A percentile compares a stretch with the other conserved stretches of the same genome.
These are phyloP conservation scores for Calocybe cyanea DNA, from an alignment of 768 basidiomycete species.

Conservation along the genomic window DNA sequence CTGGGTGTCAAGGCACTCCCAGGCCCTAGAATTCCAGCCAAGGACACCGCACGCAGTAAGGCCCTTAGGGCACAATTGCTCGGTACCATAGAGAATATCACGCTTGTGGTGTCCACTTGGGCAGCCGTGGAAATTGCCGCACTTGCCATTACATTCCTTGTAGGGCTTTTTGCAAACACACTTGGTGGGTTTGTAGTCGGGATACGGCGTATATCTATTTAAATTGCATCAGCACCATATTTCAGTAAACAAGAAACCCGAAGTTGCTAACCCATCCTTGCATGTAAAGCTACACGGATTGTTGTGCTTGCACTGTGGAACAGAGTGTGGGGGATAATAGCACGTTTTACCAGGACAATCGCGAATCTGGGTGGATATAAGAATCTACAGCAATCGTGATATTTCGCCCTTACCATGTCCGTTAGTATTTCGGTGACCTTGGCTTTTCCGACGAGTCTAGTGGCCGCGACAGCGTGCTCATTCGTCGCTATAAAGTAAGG, in stretches of 20 bases:
- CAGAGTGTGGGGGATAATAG: conserved; percentile 37
- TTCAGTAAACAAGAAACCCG: no score
- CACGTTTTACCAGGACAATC: conserved; percentile 23
- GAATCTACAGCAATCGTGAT: not conserved
- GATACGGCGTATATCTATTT: conserved; percentile 18
- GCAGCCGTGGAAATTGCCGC: conserved; percentile 31
- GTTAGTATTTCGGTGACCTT: conserved; percentile 28
- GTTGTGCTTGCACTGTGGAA: conserved; percentile 29
- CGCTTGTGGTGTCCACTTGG: conserved; percentile 32
- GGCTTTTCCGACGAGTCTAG: conserved; percentile 25
- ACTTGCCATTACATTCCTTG: conserved; percentile 48
- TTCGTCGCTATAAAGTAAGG: conserved; percentile 31
- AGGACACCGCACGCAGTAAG: conserved; percentile 41
- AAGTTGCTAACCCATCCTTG: conserved; percentile 34
- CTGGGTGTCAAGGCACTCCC: conserved; percentile 47
- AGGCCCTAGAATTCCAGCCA: conserved; percentile 32
- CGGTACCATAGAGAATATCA: conserved; percentile 20
- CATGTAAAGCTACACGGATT: conserved; percentile 45
- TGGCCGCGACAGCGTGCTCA: conserved; percentile 24
- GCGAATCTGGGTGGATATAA: not conserved
- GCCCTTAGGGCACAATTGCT: conserved; percentile 33
- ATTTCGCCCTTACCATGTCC: conserved; percentile 25
- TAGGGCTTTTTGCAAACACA: conserved; percentile 41
- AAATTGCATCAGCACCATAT: no score
- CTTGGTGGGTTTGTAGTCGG: conserved; percentile 28